These are phyloP conservation scores for Halophytophthora batemanensis DNA, from an alignment of 352 stramenopile genomes.

Conservation along the genomic window DNA sequence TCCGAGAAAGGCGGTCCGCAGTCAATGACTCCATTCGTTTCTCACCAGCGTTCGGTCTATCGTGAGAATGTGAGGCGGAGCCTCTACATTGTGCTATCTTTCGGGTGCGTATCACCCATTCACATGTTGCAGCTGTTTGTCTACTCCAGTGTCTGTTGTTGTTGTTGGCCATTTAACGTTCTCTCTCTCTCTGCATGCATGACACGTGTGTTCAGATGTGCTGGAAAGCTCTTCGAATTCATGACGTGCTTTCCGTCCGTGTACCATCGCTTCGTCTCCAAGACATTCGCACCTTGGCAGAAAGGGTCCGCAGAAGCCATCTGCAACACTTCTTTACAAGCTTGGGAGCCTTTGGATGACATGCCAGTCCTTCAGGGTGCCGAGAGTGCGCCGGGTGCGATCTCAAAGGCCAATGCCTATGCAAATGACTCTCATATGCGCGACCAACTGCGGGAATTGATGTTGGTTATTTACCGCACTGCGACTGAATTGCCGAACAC, in stretches of 20 bases:
- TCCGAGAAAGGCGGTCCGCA: conserved; percentile 3
- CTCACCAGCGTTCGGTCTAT: conserved; percentile 30
- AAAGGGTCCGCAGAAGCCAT: conserved; percentile 32
- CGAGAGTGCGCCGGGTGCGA: neutral
- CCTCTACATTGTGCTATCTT: conserved; percentile 52
- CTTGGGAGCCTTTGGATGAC: conserved; percentile 16
- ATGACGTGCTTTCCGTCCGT: conserved; percentile 35
- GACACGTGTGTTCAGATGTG: conserved; percentile 17
- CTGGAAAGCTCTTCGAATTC: conserved; percentile 32
- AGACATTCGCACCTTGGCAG: conserved; percentile 38
- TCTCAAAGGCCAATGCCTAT: neutral
- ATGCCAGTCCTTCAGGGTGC: neutral
- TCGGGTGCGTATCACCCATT: conserved; percentile 29
- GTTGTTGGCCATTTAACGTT: neutral
- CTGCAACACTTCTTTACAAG: conserved; percentile 27
- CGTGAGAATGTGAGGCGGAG: conserved; percentile 51
- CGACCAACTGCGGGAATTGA: conserved; percentile 17
- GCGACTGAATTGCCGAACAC: conserved; percentile 12
- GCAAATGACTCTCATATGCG: conserved; percentile 4
- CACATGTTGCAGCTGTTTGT: neutral
- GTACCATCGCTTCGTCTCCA: conserved; percentile 44
- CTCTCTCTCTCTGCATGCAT: neutral
- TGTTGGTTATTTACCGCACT: conserved; percentile 14
- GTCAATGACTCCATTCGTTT: neutral
- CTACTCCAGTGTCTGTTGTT: no score